Base-by-base conservation (phyloP, 2,329 filamentous ascomycete genomes). In the Arthrobotrys pseudoclavata region DNA sequence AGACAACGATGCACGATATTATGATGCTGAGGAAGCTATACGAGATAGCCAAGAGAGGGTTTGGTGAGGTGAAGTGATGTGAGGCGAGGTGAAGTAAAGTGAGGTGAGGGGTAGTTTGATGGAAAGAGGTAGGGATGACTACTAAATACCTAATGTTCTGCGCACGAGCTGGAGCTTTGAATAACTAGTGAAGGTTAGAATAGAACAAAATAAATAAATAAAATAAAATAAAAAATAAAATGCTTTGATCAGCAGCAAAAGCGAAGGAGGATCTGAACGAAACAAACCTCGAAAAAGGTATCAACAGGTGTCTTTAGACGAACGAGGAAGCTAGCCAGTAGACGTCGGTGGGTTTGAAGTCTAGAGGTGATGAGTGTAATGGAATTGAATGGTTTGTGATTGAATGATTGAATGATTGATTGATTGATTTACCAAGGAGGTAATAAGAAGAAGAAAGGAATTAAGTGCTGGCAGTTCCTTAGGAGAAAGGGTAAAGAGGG, bases 1-100 rank as follows among this genome's bases (percentile, higher is more conserved):
- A 72, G 66, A 68, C 62, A 34, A 57, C 81, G 81, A 80, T 74
- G 52, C 76, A 76, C 79, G 62, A 13, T 20, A 31, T 31, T 4
- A 53, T 61, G 42, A 45, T 62, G 68, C 48, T 64, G 12, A 71
- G 50, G 66, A 61, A 22, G 68, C 76, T 64, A 62, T 69, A 69
- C 66, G 68, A 78, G 55, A 77, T 79, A 74, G 37, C 69, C 13
- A 12, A 13, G 52, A 42, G 6, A n/a, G 45, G 10, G 42, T 45
- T 45, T 22, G 37, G 52, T 13, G 42, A 26, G 26, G 60, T 45
- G 15, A 20, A 20, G 42, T 7, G n/a, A 45, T 3, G 40, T 42
- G 40, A 74, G 60, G 77, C 67, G 66, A 50, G 42, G 31, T 31
- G 3, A 7, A 7, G 29, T 12, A 24, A 55, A 53, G 55, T 47